Base-by-base conservation (phyloP, 257 asterid genomes). In the Capsicum rhomboideum region DNA sequence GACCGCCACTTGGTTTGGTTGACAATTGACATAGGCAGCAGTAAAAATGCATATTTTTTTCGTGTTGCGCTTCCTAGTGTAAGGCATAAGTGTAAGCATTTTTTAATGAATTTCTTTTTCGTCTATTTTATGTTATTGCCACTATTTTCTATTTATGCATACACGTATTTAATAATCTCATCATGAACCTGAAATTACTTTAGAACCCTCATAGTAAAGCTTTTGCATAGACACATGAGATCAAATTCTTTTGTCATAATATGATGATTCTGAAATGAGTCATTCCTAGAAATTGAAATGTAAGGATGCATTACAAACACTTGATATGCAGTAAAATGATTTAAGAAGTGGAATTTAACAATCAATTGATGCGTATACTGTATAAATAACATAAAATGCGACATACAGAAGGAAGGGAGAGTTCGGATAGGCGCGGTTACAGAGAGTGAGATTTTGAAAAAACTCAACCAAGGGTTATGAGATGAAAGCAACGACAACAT, bases 61-160 rank as follows among this genome's bases (percentile, higher is more conserved):
- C 89, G 87, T 13, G 88, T 90, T 75, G 85, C 91, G 68, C 91
- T 90, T 83, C 91, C 91, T 56, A 91, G 91, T 52, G 90, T 88
- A 54, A 66, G 85, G 85, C 79, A 84, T 56, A 64, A 84, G 44
- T 69, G 90, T 90, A 81, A 82, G 90, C 84, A 58, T 46, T 82
- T 82, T 13, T 28, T 54, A 54, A 56, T 6, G 40, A 75, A 26
- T 50, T 50, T 49, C 23, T 50, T 14, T 14, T 14, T 28, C 0
- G 59, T 31, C n/a, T 31, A 7, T 67, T 34, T 64, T 31, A 17
- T 34, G 8, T 46, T 46, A 20, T 37, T 68, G 77, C 34, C 8
- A 4, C 9, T 49, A 26, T 75, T 49, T 44, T 26, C n/a, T 26
- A 75, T 10, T 68, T 34, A 68, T 34, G 77, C 50, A 34, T 34